These are phyloP conservation scores for Grifola frondosa DNA, from an alignment of 1,284 basidiomycete genomes.

Conservation along the genomic window DNA sequence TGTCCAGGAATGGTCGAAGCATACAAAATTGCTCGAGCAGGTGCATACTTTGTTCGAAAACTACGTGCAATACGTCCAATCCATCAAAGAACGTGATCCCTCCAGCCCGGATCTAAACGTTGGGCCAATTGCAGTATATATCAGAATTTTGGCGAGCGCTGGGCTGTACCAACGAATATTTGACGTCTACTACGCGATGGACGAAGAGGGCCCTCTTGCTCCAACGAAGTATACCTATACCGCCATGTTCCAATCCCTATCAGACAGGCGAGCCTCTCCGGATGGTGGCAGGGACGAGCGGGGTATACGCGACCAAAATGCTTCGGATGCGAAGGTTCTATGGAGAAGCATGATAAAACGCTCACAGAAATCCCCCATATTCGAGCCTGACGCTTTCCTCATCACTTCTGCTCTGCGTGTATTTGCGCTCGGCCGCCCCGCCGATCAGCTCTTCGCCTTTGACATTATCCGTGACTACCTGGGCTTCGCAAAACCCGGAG, in stretches of 20 bases:
- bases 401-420: constrained; percentile 50
- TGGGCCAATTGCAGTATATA: constrained; percentile 54
- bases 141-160: constrained; percentile 59
- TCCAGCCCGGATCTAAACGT: constrained; percentile 44
- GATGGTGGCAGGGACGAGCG: constrained; percentile 2
- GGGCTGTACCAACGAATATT: constrained; percentile 62
- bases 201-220: constrained; percentile 52
- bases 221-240: constrained; percentile 60
- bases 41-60: constrained; percentile 58
- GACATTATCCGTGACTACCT: constrained; percentile 61
- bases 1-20: constrained; percentile 56
- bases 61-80: constrained; percentile 47
- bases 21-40: constrained; percentile 58
- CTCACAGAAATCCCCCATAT: constrained; percentile 40
- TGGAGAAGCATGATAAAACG: constrained; percentile 64
- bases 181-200: constrained; percentile 68
- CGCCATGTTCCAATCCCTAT: constrained; percentile 58
- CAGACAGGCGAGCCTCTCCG: constrained; percentile 24
- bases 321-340: constrained; percentile 61
- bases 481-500: constrained; percentile 52
- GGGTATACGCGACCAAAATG: constrained; percentile 25
- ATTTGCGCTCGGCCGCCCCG: constrained; percentile 50
- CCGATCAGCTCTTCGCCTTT: constrained; percentile 63
- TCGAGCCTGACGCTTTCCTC: constrained; percentile 52
- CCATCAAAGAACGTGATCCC: constrained; percentile 48